phyloP scores from a whole-genome alignment of 768 basidiomycete genomes.

The Chalciporus chontae region DNA sequence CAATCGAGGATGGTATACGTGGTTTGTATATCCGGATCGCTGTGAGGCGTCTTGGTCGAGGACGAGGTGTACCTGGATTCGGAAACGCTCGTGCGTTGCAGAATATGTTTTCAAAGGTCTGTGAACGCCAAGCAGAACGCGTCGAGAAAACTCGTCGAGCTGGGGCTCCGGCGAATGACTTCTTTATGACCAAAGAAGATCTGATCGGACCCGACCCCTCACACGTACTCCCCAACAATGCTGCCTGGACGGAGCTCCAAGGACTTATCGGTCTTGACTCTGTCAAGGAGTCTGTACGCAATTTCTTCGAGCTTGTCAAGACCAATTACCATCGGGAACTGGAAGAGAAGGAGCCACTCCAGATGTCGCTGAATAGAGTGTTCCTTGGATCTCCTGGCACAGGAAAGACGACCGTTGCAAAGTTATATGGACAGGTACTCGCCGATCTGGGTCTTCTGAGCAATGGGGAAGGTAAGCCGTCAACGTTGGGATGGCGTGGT shows the following conservation, averaged over 20 bases:
- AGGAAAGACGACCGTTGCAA: slow-evolving; percentile 69
- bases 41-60: slow-evolving; percentile 51
- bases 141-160: slow-evolving; percentile 38
- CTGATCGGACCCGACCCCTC: slow-evolving; percentile 66
- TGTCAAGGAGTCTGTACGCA: slow-evolving; percentile 54
- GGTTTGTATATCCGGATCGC: slow-evolving; percentile 56
- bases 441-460: slow-evolving; percentile 62
- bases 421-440: slow-evolving; percentile 61
- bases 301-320: slow-evolving; percentile 43
- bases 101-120: slow-evolving; percentile 44
- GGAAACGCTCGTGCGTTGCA: slow-evolving; percentile 65
- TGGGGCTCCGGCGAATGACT: slow-evolving; percentile 45
- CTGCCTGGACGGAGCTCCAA: slow-evolving; percentile 51
- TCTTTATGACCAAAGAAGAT: slow-evolving; percentile 50
- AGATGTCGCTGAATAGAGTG: slow-evolving; percentile 57
- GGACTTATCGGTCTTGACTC: slow-evolving; percentile 49
- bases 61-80: slow-evolving; percentile 55
- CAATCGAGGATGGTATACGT: slow-evolving; percentile 47
- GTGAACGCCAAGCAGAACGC: slow-evolving; percentile 52
- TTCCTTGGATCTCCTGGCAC: slow-evolving; percentile 70
- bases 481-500: no score
- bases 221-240: slow-evolving; percentile 40
- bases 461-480: slow-evolving; percentile 51
- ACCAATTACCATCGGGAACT: slow-evolving; percentile 62
- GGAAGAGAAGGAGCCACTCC: slow-evolving; percentile 47